Conservation (phyloP, 2,329 filamentous ascomycete genomes). For the Fusarium sp. region DNA sequence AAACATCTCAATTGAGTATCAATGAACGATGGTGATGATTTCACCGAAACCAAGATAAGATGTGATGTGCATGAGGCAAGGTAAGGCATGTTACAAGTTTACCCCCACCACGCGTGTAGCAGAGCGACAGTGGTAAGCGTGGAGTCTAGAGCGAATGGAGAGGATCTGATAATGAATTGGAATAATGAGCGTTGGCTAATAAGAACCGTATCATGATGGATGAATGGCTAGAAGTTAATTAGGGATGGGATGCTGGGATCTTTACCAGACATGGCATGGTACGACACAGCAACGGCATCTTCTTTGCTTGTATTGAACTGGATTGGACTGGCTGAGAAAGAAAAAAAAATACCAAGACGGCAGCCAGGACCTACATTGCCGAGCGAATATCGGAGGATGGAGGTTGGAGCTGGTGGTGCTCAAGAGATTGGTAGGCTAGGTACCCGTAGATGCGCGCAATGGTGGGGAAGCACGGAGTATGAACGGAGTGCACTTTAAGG, state of each 20-base stretch:
- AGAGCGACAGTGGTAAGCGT: conserved; percentile 36
- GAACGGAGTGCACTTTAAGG: conserved; percentile 21
- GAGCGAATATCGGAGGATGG: conserved; percentile 42
- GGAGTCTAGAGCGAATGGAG: conserved; percentile 41
- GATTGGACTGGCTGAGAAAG: neutral
- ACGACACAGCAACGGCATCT: neutral
- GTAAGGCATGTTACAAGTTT: neutral
- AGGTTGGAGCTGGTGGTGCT: conserved; percentile 6
- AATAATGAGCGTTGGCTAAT: conserved; percentile 47
- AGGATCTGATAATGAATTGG: conserved; percentile 40
- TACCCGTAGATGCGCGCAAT: conserved; percentile 30
- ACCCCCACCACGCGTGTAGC: conserved; percentile 34
- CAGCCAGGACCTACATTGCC: conserved; percentile 34
- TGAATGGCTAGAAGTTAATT: conserved; percentile 30
- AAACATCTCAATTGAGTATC: conserved; percentile 11
- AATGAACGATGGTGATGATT: conserved; percentile 43
- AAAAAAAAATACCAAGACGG: conserved; percentile 7
- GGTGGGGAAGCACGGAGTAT: conserved; percentile 31
- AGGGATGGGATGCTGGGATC: conserved; percentile 24
- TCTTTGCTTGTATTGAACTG: too few species aligned
- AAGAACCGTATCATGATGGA: conserved; percentile 38
- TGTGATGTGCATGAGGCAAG: conserved; percentile 7
- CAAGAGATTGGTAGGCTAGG: conserved; percentile 31
- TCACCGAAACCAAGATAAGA: conserved; percentile 41
- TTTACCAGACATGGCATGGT: conserved; percentile 35